Evolutionary conservation across 176 grass and related monocot genomes (phyloP).

Genomic region (Bothriochloa decipiens): DNA sequence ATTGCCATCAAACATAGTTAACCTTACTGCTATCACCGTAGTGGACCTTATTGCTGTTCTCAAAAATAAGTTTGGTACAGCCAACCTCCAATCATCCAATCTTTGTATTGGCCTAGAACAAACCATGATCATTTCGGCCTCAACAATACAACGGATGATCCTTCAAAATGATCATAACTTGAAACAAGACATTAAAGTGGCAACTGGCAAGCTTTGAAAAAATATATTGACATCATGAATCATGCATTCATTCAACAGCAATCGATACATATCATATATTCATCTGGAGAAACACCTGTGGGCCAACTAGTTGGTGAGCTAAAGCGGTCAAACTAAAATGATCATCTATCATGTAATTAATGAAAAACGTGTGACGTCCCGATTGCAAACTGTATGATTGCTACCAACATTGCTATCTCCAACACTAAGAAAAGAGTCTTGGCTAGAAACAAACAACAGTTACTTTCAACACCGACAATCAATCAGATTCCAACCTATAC

Average conservation of each 20-base stretch:
- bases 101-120: no score
- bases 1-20: no score
- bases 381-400: not conserved
- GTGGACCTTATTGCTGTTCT: no score
- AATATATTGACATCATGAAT: not conserved
- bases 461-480: not conserved
- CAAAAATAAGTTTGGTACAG: no score
- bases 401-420: not conserved
- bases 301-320: not conserved
- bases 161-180: not conserved
- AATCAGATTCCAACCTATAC: not conserved
- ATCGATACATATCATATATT: not conserved
- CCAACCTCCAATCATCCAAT: no score
- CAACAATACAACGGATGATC: not conserved
- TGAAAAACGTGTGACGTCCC: no score
- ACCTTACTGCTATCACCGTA: no score
- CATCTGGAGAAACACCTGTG: no score
- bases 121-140: no score
- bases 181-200: not conserved
- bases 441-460: not conserved
- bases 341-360: no score
- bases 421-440: not conserved
- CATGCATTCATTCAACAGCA: not conserved
- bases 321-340: no score
- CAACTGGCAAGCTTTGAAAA: not conserved